These are phyloP conservation scores for Botrytis cinerea DNA, from an alignment of 2,329 filamentous ascomycete genomes.

Conservation along the genomic window DNA sequence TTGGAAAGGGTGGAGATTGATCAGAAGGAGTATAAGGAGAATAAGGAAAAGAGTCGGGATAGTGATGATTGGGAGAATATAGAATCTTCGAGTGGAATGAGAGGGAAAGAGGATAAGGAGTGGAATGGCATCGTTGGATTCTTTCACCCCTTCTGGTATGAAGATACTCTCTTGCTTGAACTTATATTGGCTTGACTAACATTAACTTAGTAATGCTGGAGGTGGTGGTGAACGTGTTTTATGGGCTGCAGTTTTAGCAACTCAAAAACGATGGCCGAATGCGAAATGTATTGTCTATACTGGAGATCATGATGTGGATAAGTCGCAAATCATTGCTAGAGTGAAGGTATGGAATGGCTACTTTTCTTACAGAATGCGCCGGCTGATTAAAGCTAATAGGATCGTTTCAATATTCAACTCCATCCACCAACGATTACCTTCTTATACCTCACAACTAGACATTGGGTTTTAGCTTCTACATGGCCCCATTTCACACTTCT, in stretches of 20 bases:
- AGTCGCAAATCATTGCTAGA: conserved; percentile 73
- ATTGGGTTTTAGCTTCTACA: conserved; percentile 81
- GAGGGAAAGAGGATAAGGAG: conserved; percentile 52
- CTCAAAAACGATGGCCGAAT: conserved; percentile 83
- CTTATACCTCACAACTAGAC: conserved; percentile 84
- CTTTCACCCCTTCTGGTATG: conserved; percentile 94
- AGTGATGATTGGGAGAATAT: conserved; percentile 70
- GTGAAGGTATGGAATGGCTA: conserved; percentile 60
- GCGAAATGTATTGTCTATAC: conserved; percentile 93
- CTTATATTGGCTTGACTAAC: conserved; percentile 24
- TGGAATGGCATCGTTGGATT: conserved; percentile 91
- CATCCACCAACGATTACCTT: conserved; percentile 82
- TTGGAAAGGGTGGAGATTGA: conserved; percentile 51
- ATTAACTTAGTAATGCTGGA: conserved; percentile 74
- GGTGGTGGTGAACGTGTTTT: conserved; percentile 94
- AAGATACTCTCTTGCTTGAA: neutral
- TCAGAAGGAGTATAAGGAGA: conserved; percentile 35
- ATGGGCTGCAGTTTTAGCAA: conserved; percentile 92
- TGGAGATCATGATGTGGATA: conserved; percentile 86
- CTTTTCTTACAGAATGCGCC: conserved; percentile 5
- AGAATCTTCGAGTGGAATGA: conserved; percentile 52
- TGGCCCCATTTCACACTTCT: conserved; percentile 92
- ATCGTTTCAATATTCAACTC: conserved; percentile 89
- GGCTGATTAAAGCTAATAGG: conserved; percentile 47
- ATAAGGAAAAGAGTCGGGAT: conserved; percentile 45